These are phyloP conservation scores for Picea glauca DNA, from an alignment of 75 land plant genomes.

Conservation along the genomic window DNA sequence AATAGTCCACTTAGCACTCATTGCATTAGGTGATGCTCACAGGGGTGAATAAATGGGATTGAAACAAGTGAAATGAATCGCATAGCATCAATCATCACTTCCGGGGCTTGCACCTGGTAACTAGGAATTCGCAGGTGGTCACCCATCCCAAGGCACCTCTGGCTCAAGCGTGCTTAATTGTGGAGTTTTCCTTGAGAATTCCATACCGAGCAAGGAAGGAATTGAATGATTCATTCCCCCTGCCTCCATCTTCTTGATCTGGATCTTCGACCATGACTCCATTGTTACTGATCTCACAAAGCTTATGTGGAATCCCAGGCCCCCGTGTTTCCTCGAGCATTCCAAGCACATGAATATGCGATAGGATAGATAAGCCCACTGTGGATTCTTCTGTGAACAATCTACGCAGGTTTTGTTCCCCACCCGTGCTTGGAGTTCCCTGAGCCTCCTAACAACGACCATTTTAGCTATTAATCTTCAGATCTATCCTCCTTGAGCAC, in stretches of 20 bases:
- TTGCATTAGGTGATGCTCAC: no score
- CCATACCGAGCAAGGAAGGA: slow-evolving; percentile 71
- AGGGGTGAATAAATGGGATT: no score
- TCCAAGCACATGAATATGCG: slow-evolving; percentile 98
- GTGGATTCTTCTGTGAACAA: slow-evolving; percentile 94
- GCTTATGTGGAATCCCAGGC: slow-evolving; percentile 96
- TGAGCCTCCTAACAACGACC: slow-evolving; percentile 62
- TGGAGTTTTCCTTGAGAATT: slow-evolving; percentile 59
- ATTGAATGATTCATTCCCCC: slow-evolving; percentile 81
- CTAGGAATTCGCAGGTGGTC: no score
- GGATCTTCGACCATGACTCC: slow-evolving; percentile 99
- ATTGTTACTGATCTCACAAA: slow-evolving; percentile 96
- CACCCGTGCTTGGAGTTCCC: slow-evolving; percentile 80
- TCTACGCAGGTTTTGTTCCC: slow-evolving; percentile 92
- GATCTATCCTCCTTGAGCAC: background rate
- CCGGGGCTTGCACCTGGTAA: no score
- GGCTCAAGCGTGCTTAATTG: no score
- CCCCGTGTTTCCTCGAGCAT: slow-evolving; percentile 97
- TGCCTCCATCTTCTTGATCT: slow-evolving; percentile 94
- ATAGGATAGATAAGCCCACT: slow-evolving; percentile 97
- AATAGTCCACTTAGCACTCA: no score
- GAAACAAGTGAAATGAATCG: no score
- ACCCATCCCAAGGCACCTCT: background rate
- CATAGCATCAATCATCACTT: no score
- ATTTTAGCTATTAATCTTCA: slow-evolving; percentile 13